A percentile compares a stretch with the other conserved stretches of the same genome.
Conservation (phyloP, 495 filamentous ascomycete species). For the Hyaloscypha variabilis region DNA sequence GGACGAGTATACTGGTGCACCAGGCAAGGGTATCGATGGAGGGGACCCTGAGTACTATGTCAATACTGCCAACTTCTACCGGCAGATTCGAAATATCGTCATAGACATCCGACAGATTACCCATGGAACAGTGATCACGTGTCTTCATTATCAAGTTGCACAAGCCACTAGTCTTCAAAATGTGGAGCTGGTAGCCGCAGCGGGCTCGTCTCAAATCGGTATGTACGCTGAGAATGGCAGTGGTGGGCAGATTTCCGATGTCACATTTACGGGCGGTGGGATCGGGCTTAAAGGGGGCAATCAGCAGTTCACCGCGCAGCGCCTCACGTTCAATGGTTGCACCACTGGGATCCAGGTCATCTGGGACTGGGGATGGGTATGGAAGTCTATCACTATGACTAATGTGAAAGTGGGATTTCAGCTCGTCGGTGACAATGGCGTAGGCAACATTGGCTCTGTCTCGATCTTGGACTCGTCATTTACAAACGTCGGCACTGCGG, state of each 20-base stretch:
- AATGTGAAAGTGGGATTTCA: constrained; percentile 19
- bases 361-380: constrained; percentile 45
- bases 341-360: constrained; percentile 56
- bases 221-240: constrained; percentile 76
- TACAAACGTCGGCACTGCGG: constrained; percentile 52
- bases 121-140: constrained; percentile 42
- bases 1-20: constrained; percentile 59
- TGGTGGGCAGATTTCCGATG: constrained; percentile 64
- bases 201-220: constrained; percentile 42
- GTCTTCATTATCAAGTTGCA: constrained; percentile 77
- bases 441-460: constrained; percentile 53
- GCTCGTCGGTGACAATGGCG: constrained; percentile 6
- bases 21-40: constrained; percentile 52
- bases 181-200: constrained; percentile 54
- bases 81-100: constrained; percentile 72
- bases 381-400: constrained; percentile 19
- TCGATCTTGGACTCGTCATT: constrained; percentile 62
- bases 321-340: constrained; percentile 54
- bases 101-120: constrained; percentile 62
- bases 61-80: constrained; percentile 63
- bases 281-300: constrained; percentile 59
- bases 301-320: constrained; percentile 68
- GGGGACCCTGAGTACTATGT: constrained; percentile 41
- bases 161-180: constrained; percentile 74
- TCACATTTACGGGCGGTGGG: constrained; percentile 67